Percentiles rank a stretch among this genome's conserved stretches.
Conservation (phyloP, 2,329 filamentous ascomycete species). For the Diaporthe sp. region DNA sequence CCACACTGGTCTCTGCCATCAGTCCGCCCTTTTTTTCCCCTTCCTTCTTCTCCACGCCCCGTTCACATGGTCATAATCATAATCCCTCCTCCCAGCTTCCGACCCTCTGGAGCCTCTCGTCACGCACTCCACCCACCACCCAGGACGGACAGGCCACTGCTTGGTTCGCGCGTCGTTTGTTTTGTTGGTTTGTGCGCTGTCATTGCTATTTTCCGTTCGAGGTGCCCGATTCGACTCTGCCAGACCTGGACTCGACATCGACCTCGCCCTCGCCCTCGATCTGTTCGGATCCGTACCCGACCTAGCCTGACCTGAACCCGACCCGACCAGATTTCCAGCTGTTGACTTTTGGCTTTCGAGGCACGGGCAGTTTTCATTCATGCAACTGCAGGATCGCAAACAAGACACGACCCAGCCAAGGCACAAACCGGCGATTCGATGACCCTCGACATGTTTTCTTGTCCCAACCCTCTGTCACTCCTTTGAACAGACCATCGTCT, state of each 20-base stretch:
- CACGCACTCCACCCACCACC: conserved; percentile 33
- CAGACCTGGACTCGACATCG: conserved; percentile 17
- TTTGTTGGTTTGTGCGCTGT: conserved; percentile 30
- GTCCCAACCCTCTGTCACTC: conserved; percentile 38
- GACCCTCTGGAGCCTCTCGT: conserved; percentile 30
- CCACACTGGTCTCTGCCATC: conserved; percentile 21
- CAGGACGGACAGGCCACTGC: conserved; percentile 24
- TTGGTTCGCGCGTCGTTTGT: conserved; percentile 30
- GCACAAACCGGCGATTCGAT: conserved; percentile 23
- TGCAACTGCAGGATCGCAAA: conserved; percentile 15
- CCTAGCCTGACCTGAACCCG: background rate
- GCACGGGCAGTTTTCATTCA: conserved; percentile 21
- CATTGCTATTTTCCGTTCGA: conserved; percentile 2
- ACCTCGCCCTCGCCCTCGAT: background rate
- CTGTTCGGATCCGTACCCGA: conserved; percentile 5
- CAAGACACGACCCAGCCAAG: conserved; percentile 27
- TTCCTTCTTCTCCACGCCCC: conserved; percentile 33
- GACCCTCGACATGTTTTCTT: conserved; percentile 26
- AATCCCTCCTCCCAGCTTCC: conserved; percentile 8
- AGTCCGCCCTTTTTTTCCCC: conserved; percentile 1
- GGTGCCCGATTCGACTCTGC: conserved; percentile 22
- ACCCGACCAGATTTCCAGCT: background rate
- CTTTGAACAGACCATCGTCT: conserved; percentile 36
- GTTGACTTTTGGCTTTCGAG: conserved; percentile 28
- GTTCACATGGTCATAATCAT: conserved; percentile 21